Evolutionary conservation across 2,329 filamentous ascomycete species (phyloP).

Genomic region (Fusarium liriodendri): DNA sequence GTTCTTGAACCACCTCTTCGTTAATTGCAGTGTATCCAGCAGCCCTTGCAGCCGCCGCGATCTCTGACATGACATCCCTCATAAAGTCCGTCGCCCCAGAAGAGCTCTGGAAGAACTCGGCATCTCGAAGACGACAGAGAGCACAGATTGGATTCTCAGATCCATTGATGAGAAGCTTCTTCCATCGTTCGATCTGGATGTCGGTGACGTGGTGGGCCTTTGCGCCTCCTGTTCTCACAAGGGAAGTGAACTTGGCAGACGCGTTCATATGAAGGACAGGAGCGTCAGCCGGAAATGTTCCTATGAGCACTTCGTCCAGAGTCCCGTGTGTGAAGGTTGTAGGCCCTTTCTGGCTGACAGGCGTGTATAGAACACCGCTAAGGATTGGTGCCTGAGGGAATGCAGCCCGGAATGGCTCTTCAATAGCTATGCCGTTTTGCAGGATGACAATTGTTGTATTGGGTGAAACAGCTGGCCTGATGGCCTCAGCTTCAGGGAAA

Average conservation of each 20-base stretch:
- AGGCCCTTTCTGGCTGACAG: neutral
- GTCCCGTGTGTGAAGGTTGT: neutral
- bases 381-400: neutral
- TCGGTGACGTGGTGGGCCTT: neutral
- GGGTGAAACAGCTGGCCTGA: neutral
- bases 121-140: neutral
- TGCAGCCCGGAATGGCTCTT: neutral
- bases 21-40: neutral
- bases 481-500: neutral
- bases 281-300: neutral
- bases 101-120: neutral
- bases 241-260: neutral
- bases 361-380: neutral
- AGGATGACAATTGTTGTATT: neutral
- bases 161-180: neutral
- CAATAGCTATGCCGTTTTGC: neutral
- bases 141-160: neutral
- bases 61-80: neutral
- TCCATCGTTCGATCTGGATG: neutral
- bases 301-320: neutral
- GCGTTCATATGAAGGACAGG: neutral
- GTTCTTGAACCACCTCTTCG: neutral
- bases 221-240: neutral
- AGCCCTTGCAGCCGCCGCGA: neutral
- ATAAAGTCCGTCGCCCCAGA: neutral